Conservation (phyloP, 208 protist species). For the Leptomonas pyrrhocoris region DNA sequence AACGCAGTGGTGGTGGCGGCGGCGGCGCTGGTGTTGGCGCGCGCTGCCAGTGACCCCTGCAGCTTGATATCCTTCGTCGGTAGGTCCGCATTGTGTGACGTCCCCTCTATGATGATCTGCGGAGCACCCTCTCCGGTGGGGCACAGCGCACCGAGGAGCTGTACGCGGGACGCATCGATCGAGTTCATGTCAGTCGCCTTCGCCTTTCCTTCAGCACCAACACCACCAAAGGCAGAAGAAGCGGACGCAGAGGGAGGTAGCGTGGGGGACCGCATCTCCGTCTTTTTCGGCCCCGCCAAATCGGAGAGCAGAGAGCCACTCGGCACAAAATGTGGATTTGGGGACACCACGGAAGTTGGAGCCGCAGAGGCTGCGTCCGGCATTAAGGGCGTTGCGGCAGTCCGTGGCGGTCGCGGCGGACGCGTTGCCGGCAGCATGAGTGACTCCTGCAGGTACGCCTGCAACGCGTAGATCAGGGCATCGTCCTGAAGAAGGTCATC, state of each 20-base stretch:
- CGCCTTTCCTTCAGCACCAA: background rate
- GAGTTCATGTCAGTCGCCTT: background rate
- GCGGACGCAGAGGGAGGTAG: background rate
- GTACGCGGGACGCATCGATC: constrained; percentile 4
- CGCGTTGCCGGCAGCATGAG: constrained; percentile 32
- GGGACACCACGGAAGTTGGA: background rate
- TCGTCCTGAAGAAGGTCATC: constrained; percentile 35
- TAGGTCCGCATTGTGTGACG: background rate
- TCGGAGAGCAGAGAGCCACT: constrained; percentile 1
- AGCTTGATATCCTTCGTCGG: background rate
- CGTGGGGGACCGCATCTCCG: constrained; percentile 5
- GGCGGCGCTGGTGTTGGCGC: background rate
- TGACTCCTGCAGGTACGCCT: constrained; percentile 20
- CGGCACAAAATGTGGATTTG: background rate
- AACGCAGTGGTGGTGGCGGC: background rate
- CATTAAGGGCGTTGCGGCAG: background rate
- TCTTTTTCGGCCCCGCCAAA: background rate
- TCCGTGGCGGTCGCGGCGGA: constrained; percentile 7
- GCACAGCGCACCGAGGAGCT: background rate
- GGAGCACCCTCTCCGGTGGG: background rate
- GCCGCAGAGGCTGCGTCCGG: background rate
- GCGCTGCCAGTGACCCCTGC: background rate
- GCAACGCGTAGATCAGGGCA: constrained; percentile 20
- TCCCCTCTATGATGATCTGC: background rate
- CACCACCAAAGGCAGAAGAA: background rate